These are phyloP conservation scores for Sarcomyxa edulis DNA, from an alignment of 768 basidiomycete species.

Conservation along the genomic window DNA sequence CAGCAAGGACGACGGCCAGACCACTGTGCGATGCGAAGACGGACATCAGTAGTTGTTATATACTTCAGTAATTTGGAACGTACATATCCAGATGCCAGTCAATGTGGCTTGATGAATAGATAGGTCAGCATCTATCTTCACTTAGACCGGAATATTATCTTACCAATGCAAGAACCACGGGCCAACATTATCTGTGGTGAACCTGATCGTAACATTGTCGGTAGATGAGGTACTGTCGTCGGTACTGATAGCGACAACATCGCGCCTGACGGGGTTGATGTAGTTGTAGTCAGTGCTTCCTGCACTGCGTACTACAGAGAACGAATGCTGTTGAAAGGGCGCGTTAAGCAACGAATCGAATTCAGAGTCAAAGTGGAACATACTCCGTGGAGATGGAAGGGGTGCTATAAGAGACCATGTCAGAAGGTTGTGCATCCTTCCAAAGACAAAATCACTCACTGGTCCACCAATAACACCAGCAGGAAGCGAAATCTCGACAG, in stretches of 20 bases:
- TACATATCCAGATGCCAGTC: conserved; percentile 7
- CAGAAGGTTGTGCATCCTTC: not conserved
- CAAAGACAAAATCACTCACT: conserved; percentile 11
- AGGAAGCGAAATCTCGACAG: conserved; percentile 31
- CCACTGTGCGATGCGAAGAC: not conserved
- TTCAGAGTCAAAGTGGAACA: conserved; percentile 7
- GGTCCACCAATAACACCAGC: conserved; percentile 17
- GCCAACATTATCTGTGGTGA: conserved; percentile 58
- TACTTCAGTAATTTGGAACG: not conserved
- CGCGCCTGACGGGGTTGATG: conserved; percentile 46
- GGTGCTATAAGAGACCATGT: conserved; percentile 22
- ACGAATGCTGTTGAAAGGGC: conserved; percentile 23
- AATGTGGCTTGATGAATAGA: conserved; percentile 1
- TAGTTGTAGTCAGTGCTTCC: conserved; percentile 29
- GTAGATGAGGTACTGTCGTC: too few species aligned
- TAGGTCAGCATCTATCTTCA: not conserved
- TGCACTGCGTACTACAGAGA: conserved; percentile 32
- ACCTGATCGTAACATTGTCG: conserved; percentile 43
- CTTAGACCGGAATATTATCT: not conserved
- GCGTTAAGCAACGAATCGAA: not conserved
- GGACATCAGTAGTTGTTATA: not conserved
- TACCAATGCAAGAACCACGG: conserved; percentile 28
- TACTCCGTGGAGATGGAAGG: conserved; percentile 37
- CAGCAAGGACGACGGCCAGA: conserved; percentile 5
- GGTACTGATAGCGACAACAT: conserved; percentile 35